Base-by-base conservation (phyloP, 2,329 filamentous ascomycete genomes). In the Aureobasidium uvarum region DNA sequence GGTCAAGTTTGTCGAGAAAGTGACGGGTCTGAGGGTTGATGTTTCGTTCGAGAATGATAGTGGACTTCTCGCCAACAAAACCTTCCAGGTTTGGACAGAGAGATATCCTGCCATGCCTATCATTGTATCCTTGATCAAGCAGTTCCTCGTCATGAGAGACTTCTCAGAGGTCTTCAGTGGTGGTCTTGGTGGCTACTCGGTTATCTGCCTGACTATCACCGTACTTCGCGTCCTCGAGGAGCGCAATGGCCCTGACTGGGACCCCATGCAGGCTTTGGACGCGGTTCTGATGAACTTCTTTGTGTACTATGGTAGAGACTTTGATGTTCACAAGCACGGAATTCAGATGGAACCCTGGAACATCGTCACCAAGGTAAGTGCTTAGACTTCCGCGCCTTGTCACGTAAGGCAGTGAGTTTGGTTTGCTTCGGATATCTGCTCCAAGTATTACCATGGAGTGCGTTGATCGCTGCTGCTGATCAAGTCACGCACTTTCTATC, bases 1-100 rank as follows among this genome's bases (percentile, higher is more conserved):
- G 63, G 86, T 98, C 77, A 99, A 99, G 76, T 98, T 91, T 72
- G 84, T 91, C 51, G 95, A 99, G 73, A 82, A 80, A 64, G 72
- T 84, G 62, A 97, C 93, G 1, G 88, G 87, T 14, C 80, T 99
- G 62, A 91, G 90, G 70, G 89, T 98, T 14, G 95, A 99, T 74
- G 85, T 99, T 14, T 98, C 93, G 0, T 97, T 99, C 74, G 94
- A 99, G 78, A 98, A 97, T 73, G 78, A 88, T 41, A 91, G 89
- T 48, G 95, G 95, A 13, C 79, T 97, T 11, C 78, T 84, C 20
- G 94, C 95, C 2, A 89, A 95, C 72, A 79, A 87, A 20, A 97
- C 92, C 0, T 96, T 97, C 74, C 77, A 86, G 63, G 76, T 80
- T 0, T 99, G 95, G 95, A 93, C 90, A 76, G 71, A 81, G 16